Conservation (phyloP, 441 rosid genomes). For the Corymbia citriodora region DNA sequence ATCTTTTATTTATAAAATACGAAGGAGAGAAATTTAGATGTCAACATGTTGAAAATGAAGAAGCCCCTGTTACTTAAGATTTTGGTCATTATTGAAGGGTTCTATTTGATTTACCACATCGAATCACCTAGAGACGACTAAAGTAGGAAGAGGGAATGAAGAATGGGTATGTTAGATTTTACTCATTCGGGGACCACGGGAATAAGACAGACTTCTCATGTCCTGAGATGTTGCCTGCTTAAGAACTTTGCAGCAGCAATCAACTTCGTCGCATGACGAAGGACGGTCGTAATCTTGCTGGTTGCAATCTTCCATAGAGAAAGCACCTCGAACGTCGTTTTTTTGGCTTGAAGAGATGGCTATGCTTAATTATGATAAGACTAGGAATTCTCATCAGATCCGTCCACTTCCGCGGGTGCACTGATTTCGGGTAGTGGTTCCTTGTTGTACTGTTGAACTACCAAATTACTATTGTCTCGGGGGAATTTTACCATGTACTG, state of each 20-base stretch:
- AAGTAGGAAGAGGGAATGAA: not conserved
- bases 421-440: not conserved
- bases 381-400: not conserved
- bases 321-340: not conserved
- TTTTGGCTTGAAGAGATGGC: not conserved
- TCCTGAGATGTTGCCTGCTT: not conserved
- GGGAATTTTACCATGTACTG: not conserved
- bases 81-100: not conserved
- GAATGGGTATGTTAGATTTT: not conserved
- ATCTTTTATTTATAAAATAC: not conserved
- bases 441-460: not conserved
- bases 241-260: not conserved
- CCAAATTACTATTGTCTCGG: not conserved
- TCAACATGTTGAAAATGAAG: not conserved
- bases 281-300: not conserved
- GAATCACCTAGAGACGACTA: not conserved
- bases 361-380: not conserved
- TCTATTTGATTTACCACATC: not conserved
- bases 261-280: not conserved
- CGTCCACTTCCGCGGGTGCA: not conserved
- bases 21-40: not conserved
- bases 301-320: not conserved
- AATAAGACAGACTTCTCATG: not conserved
- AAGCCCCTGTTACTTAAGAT: not conserved
- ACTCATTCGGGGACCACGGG: not conserved